These are phyloP conservation scores for Phytophthora cryptogea DNA, from an alignment of 352 stramenopile genomes.

Conservation along the genomic window DNA sequence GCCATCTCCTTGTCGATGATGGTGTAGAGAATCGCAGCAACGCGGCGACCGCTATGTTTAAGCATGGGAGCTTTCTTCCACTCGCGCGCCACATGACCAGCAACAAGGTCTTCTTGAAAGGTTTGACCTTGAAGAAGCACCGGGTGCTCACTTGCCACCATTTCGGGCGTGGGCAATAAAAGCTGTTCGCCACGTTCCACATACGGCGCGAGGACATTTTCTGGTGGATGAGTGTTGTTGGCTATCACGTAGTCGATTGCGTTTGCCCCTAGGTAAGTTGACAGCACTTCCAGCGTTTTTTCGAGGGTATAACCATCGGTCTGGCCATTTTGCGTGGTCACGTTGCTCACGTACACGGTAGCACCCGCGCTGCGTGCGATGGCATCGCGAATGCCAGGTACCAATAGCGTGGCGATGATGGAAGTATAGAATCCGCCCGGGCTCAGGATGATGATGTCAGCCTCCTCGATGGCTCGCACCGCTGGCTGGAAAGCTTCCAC, in stretches of 20 bases:
- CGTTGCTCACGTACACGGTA: constrained; percentile 88
- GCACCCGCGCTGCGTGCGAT: constrained; percentile 68
- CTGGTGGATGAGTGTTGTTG: constrained; percentile 68
- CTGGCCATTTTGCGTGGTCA: constrained; percentile 82
- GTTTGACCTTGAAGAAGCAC: constrained; percentile 80
- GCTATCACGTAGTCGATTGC: constrained; percentile 88
- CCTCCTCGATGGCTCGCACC: constrained; percentile 81
- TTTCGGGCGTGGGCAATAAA: constrained; percentile 65
- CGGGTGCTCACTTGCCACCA: constrained; percentile 58
- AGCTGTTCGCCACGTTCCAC: constrained; percentile 77
- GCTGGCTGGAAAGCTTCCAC: constrained; percentile 75
- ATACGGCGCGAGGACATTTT: constrained; percentile 62
- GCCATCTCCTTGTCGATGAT: constrained; percentile 89
- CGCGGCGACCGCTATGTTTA: constrained; percentile 79
- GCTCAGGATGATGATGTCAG: constrained; percentile 86
- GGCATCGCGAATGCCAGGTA: constrained; percentile 81
- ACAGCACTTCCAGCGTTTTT: constrained; percentile 69
- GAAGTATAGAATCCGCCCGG: constrained; percentile 88
- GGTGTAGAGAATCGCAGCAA: constrained; percentile 82
- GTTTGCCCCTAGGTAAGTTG: constrained; percentile 70
- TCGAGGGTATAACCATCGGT: constrained; percentile 79
- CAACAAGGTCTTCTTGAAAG: constrained; percentile 66
- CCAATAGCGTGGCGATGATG: constrained; percentile 80
- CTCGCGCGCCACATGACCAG: constrained; percentile 47
- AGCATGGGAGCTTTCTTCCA: constrained; percentile 89